Evolutionary conservation across 192 early-diverging fungal genomes (phyloP).

Genomic region (Chytriomyces sp.): DNA sequence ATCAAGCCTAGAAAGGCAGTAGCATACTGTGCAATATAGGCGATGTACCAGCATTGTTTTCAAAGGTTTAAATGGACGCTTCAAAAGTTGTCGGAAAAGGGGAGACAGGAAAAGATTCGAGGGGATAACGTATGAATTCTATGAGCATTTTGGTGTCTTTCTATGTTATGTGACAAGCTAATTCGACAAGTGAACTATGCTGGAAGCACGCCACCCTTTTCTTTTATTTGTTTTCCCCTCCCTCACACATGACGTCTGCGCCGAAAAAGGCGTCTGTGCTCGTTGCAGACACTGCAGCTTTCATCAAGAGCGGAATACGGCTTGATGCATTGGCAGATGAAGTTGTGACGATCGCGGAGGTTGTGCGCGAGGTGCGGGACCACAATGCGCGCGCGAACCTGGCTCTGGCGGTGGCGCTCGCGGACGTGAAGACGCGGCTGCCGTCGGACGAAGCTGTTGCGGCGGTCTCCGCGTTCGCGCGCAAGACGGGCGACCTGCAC

Average conservation of each 20-base stretch:
- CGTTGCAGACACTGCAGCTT: conserved; percentile 24
- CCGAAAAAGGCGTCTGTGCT: neutral
- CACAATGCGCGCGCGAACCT: conserved; percentile 47
- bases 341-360: conserved; percentile 84
- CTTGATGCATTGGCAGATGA: conserved; percentile 67
- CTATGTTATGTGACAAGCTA: no score
- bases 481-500: conserved; percentile 88
- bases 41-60: no score
- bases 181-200: no score
- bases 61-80: no score
- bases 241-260: neutral
- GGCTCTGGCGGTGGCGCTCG: conserved; percentile 2
- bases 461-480: conserved; percentile 77
- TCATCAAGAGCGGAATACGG: conserved; percentile 19
- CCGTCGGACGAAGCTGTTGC: conserved; percentile 20
- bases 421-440: neutral
- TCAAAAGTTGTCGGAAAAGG: no score
- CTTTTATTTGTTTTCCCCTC: neutral
- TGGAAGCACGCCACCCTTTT: no score
- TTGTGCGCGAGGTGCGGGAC: conserved; percentile 81
- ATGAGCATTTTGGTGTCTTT: no score
- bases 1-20: no score
- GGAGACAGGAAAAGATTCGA: no score
- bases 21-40: no score
- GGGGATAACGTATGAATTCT: no score